phyloP scores from a whole-genome alignment of 345 rosid species.

The Eucalyptus pauciflora region DNA sequence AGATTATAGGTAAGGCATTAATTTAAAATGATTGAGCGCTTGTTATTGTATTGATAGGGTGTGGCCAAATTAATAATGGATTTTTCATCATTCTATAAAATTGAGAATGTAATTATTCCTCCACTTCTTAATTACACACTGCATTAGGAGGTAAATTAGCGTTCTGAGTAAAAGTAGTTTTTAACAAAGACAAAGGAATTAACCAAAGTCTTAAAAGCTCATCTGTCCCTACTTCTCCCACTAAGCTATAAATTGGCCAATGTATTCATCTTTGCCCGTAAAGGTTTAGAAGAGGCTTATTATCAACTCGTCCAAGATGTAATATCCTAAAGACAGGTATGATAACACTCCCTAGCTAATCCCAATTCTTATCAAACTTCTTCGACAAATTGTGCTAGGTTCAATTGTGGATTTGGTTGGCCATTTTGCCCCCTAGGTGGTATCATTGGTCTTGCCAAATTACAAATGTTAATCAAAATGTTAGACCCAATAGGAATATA shows the following conservation, averaged over 20 bases:
- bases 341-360: not conserved
- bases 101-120: not conserved
- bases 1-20: not conserved
- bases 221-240: not conserved
- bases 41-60: not conserved
- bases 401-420: not conserved
- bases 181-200: not conserved
- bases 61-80: not conserved
- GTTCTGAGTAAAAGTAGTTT: not conserved
- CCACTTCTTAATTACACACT: not conserved
- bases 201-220: not conserved
- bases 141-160: not conserved
- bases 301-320: not conserved
- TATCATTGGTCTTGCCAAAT: not conserved
- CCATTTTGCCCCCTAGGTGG: not conserved
- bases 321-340: not conserved
- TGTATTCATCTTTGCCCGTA: not conserved
- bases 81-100: not conserved
- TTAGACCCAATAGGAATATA: not conserved
- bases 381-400: not conserved
- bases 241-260: not conserved
- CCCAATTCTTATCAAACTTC: not conserved
- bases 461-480: not conserved
- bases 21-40: no score
- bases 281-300: not conserved